Evolutionary conservation across 495 filamentous ascomycete species (phyloP).

Genomic region (Beverwykella pulmonaria): DNA sequence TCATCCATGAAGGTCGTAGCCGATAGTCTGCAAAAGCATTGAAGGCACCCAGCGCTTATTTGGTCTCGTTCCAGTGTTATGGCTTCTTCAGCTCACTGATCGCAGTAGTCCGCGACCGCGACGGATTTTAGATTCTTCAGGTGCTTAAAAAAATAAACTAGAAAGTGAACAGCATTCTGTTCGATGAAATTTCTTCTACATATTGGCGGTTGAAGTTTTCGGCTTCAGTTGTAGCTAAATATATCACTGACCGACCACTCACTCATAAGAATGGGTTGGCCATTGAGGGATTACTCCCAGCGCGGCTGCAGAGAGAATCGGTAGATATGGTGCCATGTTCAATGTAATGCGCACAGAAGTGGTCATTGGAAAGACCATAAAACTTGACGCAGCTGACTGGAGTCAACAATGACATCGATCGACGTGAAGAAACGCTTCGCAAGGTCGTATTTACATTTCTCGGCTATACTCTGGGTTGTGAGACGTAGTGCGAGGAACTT

Average conservation of each 20-base stretch:
- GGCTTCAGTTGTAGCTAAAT: background rate
- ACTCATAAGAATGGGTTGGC: background rate
- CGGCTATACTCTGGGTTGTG: background rate
- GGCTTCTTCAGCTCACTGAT: background rate
- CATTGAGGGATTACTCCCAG: background rate
- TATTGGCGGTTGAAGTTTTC: background rate
- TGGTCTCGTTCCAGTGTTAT: background rate
- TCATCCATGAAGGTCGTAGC: background rate
- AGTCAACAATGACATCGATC: background rate
- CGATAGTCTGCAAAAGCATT: background rate
- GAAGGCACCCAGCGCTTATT: background rate
- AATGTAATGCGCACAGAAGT: background rate
- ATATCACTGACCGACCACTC: background rate
- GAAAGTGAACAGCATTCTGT: background rate
- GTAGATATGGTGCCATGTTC: background rate
- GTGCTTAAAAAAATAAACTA: background rate
- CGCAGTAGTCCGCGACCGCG: background rate
- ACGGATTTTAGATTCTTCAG: background rate
- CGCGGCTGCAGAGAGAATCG: background rate
- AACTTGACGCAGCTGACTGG: background rate
- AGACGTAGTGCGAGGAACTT: background rate
- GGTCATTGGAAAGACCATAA: background rate
- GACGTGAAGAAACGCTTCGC: background rate
- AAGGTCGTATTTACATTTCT: background rate
- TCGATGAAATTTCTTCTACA: background rate